A percentile compares a stretch with the other conserved stretches of the same genome.
These are phyloP conservation scores for Pseudogymnoascus sp. DNA, from an alignment of 2,329 filamentous ascomycete genomes.

Conservation along the genomic window DNA sequence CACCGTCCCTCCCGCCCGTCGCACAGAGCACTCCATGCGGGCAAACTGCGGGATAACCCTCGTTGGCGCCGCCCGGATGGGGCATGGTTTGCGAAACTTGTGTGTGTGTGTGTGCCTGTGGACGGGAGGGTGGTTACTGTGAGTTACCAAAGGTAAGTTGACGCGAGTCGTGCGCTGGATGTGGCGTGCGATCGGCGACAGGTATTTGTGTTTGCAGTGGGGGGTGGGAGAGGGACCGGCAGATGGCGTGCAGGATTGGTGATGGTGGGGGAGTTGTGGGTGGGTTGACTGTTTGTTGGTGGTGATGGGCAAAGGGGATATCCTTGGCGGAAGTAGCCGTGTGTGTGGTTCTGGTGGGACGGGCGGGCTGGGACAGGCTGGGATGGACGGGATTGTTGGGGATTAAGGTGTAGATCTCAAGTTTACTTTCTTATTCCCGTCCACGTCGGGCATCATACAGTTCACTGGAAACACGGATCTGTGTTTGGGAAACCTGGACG, in stretches of 20 bases:
- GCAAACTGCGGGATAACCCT: background rate
- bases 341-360: background rate
- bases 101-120: background rate
- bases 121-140: background rate
- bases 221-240: background rate
- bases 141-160: background rate
- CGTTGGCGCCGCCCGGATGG: background rate
- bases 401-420: background rate
- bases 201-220: background rate
- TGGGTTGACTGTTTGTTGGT: background rate
- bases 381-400: background rate
- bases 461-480: background rate
- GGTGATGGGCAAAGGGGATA: background rate
- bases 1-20: background rate
- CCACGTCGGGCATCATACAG: background rate
- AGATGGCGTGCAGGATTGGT: slow-evolving; percentile 4
- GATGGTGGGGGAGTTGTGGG: background rate
- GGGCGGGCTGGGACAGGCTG: background rate
- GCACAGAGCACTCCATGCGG: background rate
- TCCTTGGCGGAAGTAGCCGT: background rate
- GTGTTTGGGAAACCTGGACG: background rate
- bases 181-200: background rate
- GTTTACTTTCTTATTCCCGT: slow-evolving; percentile 3
- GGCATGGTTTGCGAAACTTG: background rate
- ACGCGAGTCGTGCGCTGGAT: background rate